Conservation (phyloP, 257 asterid species). For the Apocynum venetum region DNA sequence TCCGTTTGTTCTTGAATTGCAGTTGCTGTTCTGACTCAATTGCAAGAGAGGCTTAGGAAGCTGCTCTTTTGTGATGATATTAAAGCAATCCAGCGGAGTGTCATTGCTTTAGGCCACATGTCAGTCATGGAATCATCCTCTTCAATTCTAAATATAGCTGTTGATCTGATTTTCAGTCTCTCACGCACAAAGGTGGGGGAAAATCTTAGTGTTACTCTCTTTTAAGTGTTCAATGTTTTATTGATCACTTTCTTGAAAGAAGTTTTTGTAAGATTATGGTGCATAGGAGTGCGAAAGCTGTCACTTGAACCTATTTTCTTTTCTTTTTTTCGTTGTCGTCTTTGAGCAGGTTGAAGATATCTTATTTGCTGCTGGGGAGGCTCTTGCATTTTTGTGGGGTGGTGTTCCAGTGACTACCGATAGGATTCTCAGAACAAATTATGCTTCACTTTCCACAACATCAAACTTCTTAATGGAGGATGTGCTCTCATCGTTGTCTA, state of each 20-base stretch:
- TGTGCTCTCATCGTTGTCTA: slow-evolving; percentile 47
- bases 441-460: slow-evolving; percentile 78
- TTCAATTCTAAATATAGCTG: slow-evolving; percentile 58
- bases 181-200: slow-evolving; percentile 78
- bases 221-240: not conserved
- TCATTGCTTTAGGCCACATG: slow-evolving; percentile 89
- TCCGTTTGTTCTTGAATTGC: slow-evolving; percentile 31
- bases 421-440: slow-evolving; percentile 79
- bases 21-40: slow-evolving; percentile 57
- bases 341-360: slow-evolving; percentile 79
- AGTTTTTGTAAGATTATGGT: slow-evolving; percentile 15
- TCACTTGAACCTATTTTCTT: slow-evolving; percentile 3
- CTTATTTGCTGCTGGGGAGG: slow-evolving; percentile 99
- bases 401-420: slow-evolving; percentile 91
- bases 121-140: slow-evolving; percentile 66
- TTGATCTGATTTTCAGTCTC: slow-evolving; percentile 87
- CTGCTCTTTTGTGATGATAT: slow-evolving; percentile 80
- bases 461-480: slow-evolving; percentile 95
- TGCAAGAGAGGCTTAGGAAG: slow-evolving; percentile 62
- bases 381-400: slow-evolving; percentile 96
- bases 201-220: not conserved
- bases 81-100: slow-evolving; percentile 77
- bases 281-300: slow-evolving; percentile 9
- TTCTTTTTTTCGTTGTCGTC: not conserved
- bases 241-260: slow-evolving; percentile 2